Conservation (phyloP, 2,329 filamentous ascomycete species). For the Calycina herbarum region DNA sequence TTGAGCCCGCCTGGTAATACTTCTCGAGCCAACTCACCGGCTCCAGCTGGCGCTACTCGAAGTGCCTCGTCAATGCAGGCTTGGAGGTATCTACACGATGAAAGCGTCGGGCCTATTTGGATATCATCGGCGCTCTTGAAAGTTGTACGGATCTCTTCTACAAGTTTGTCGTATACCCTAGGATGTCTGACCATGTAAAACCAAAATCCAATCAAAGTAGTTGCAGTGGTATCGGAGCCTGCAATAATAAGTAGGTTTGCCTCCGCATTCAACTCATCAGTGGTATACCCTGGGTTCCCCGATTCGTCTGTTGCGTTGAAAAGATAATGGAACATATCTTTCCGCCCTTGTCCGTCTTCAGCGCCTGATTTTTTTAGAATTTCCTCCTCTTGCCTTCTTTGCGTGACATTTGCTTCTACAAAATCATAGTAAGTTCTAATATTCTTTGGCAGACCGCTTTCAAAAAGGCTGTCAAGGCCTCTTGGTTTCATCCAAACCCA, state of each 20-base stretch:
- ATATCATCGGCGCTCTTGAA: constrained; percentile 19
- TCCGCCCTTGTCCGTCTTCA: not conserved
- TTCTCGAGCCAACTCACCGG: constrained; percentile 13
- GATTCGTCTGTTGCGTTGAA: constrained; percentile 71
- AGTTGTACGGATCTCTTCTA: constrained; percentile 19
- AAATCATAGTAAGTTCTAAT: constrained; percentile 2
- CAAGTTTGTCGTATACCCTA: constrained; percentile 32
- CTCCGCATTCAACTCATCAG: constrained; percentile 33
- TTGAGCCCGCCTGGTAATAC: constrained; percentile 14
- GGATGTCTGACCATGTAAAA: constrained; percentile 41
- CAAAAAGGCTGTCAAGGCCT: constrained; percentile 9
- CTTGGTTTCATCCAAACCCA: constrained; percentile 15
- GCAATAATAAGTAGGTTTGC: constrained; percentile 28
- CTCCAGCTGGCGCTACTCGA: constrained; percentile 22
- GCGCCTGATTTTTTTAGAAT: not conserved
- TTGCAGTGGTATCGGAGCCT: constrained; percentile 42
- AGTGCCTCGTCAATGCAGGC: constrained; percentile 40
- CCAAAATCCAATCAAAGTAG: constrained; percentile 38
- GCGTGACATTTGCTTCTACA: not conserved
- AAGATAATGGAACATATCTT: constrained; percentile 68
- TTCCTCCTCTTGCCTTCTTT: constrained; percentile 8
- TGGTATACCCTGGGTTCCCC: constrained; percentile 44
- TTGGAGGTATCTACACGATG: constrained; percentile 39
- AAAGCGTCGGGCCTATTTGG: constrained; percentile 13
- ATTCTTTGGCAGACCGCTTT: not conserved